Conservation (phyloP, 345 rosid genomes). For the Limnanthes douglasii region DNA sequence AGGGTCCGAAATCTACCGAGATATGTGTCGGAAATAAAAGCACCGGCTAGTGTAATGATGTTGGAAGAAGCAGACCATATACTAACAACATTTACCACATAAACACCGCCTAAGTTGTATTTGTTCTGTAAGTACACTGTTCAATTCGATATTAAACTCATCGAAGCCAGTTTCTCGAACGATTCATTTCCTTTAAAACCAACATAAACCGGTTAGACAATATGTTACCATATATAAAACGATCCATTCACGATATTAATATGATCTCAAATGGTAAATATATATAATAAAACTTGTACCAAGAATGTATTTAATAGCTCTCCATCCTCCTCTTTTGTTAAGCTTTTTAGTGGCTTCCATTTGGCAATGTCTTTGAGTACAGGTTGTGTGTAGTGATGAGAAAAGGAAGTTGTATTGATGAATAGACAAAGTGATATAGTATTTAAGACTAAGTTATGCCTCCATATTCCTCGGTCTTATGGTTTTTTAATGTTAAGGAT, state of each 20-base stretch:
- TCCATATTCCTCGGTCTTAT: too few species aligned
- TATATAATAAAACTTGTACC: slow-evolving; percentile 16
- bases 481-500: too few species aligned
- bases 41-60: slow-evolving; percentile 39
- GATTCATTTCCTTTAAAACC: slow-evolving; percentile 39
- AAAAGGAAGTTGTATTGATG: too few species aligned
- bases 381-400: too few species aligned
- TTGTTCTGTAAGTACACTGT: slow-evolving; percentile 29
- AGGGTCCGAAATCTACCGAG: slow-evolving; percentile 49
- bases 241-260: too few species aligned
- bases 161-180: slow-evolving; percentile 63
- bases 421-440: too few species aligned
- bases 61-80: slow-evolving; percentile 54
- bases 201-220: background rate
- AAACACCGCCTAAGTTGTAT: slow-evolving; percentile 45
- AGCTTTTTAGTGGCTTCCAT: too few species aligned
- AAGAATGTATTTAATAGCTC: slow-evolving; percentile 26
- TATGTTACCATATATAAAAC: background rate
- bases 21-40: slow-evolving; percentile 45
- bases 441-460: too few species aligned
- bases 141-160: slow-evolving; percentile 43
- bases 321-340: slow-evolving; percentile 33
- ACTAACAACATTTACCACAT: slow-evolving; percentile 32
- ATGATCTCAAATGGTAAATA: background rate
- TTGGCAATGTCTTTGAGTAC: too few species aligned